phyloP scores from a whole-genome alignment of 2,329 filamentous ascomycete genomes.

The Fusarium domesticum region DNA sequence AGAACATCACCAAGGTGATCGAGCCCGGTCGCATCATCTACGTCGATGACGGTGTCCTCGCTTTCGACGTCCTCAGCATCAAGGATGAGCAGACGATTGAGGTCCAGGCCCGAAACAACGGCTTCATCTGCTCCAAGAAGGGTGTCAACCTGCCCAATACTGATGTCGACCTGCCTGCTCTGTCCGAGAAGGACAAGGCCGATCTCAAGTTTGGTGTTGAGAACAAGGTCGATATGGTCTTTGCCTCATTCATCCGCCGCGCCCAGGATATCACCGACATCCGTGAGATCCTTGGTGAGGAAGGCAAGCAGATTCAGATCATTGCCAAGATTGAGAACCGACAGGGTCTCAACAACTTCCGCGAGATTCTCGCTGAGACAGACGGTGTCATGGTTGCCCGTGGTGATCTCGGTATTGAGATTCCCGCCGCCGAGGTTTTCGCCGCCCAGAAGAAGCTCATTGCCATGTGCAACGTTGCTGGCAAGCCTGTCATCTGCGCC shows the following conservation, averaged over 20 bases:
- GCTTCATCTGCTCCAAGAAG: conserved; percentile 98
- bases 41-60: conserved; percentile 96
- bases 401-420: conserved; percentile 95
- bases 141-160: conserved; percentile 99
- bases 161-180: conserved; percentile 93
- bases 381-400: conserved; percentile 99
- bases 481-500: conserved; percentile 98
- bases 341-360: conserved; percentile 99
- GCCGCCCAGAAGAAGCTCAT: conserved; percentile 99
- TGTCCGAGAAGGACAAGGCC: conserved; percentile 96
- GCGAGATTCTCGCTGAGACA: conserved; percentile 91
- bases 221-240: conserved; percentile 99
- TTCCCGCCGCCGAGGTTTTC: conserved; percentile 96
- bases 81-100: conserved; percentile 86
- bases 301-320: conserved; percentile 96
- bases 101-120: conserved; percentile 90
- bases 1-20: conserved; percentile 99
- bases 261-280: conserved; percentile 92
- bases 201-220: conserved; percentile 95
- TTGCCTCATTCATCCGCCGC: conserved; percentile 95
- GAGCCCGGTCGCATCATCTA: conserved; percentile 88
- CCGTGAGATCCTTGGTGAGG: conserved; percentile 82
- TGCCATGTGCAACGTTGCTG: conserved; percentile 98
- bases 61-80: conserved; percentile 88
- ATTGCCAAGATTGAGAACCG: conserved; percentile 99